phyloP scores from a whole-genome alignment of 2,329 filamentous ascomycete genomes.

The Scytalidium sp. region DNA sequence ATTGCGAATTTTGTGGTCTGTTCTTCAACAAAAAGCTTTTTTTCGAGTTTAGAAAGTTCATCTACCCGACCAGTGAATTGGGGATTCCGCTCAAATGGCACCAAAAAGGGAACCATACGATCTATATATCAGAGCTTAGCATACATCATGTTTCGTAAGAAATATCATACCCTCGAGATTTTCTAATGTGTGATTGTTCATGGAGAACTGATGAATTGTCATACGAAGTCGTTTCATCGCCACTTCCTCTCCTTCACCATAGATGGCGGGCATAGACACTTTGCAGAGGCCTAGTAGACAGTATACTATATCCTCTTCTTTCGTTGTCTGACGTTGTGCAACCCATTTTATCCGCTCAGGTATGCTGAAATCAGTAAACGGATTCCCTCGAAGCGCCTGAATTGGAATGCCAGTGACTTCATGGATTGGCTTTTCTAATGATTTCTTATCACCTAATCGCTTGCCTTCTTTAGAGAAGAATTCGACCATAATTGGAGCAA shows the following conservation, averaged over 20 bases:
- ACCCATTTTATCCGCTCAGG: constrained; percentile 34
- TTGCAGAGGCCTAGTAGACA: constrained; percentile 39
- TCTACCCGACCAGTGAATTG: constrained; percentile 23
- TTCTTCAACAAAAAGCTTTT: constrained; percentile 20
- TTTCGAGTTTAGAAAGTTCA: constrained; percentile 21
- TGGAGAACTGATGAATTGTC: too few relatives aligned
- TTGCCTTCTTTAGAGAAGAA: constrained; percentile 6
- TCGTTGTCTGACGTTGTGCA: constrained; percentile 27
- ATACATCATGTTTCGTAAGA: too few relatives aligned
- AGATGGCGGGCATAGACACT: constrained; percentile 39
- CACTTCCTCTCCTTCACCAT: constrained; percentile 25
- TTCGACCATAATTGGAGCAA: constrained; percentile 3
- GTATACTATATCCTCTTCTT: constrained; percentile 38
- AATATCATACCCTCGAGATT: too few relatives aligned
- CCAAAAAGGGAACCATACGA: too few relatives aligned
- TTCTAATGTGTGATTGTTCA: too few relatives aligned
- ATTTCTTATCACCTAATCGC: constrained; percentile 3
- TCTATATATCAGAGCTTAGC: too few relatives aligned
- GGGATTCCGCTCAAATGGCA: constrained; percentile 13
- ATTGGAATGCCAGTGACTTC: constrained; percentile 5
- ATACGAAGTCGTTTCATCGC: constrained; percentile 32
- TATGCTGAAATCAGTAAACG: constrained; percentile 4
- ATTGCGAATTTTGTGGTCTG: constrained; percentile 21
- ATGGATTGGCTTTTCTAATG: constrained; percentile 2
- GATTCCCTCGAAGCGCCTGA: constrained; percentile 3